Conservation (phyloP, 2,329 filamentous ascomycete species). For the Lasiodiplodia sp. region DNA sequence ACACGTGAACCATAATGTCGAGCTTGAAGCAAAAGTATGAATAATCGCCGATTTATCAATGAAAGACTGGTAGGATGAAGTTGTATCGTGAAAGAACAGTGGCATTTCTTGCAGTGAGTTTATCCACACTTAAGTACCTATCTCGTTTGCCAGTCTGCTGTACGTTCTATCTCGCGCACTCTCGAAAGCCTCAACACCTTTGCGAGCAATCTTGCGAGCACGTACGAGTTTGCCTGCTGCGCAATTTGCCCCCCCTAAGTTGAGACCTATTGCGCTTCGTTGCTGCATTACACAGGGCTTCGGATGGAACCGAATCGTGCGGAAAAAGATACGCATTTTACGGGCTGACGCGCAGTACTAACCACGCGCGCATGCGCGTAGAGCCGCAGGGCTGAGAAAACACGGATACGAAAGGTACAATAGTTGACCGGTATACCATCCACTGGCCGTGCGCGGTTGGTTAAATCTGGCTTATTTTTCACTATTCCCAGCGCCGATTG, state of each 20-base stretch:
- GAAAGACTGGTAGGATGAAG: background rate
- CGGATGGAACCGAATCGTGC: background rate
- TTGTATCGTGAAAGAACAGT: background rate
- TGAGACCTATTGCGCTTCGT: background rate
- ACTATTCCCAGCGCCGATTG: background rate
- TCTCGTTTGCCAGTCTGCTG: background rate
- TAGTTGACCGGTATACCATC: background rate
- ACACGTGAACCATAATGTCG: background rate
- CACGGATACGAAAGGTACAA: background rate
- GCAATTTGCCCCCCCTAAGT: background rate
- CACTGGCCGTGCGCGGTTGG: no score
- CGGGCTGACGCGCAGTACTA: background rate
- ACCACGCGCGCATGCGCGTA: background rate
- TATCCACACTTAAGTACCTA: background rate
- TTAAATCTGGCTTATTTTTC: no score
- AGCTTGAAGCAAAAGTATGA: no score
- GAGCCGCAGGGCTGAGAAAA: slow-evolving; percentile 2
- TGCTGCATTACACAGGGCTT: background rate
- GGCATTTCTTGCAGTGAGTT: background rate
- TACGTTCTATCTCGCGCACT: background rate
- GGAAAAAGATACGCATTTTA: background rate
- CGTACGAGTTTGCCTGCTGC: background rate
- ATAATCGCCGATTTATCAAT: background rate
- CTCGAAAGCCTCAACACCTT: background rate
- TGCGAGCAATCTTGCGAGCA: background rate